Conservation (phyloP, 2,329 filamentous ascomycete genomes). For the Tolypocladium cylindrosporum region DNA sequence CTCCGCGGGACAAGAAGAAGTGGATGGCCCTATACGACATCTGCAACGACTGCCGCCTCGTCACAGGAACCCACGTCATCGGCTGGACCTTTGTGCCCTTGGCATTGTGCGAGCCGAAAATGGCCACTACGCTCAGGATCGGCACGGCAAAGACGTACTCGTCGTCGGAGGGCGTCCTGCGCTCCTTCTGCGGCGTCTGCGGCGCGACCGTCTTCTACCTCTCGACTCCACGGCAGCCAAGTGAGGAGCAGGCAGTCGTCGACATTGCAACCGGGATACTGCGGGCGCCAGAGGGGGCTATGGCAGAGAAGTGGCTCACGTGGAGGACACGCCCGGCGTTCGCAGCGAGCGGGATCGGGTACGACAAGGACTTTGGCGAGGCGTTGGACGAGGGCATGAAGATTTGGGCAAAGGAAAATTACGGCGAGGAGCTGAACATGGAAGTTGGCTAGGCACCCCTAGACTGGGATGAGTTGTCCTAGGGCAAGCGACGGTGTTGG, state of each 20-base stretch:
- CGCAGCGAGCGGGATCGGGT: conserved; percentile 22
- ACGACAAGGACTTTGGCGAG: conserved; percentile 24
- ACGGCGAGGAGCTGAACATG: conserved; percentile 20
- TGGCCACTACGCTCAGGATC: conserved; percentile 24
- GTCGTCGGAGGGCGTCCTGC: conserved; percentile 26
- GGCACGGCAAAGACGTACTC: conserved; percentile 34
- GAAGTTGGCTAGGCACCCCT: conserved; percentile 7
- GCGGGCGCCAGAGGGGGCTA: conserved; percentile 30
- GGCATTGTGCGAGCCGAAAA: conserved; percentile 21
- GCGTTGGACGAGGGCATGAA: conserved; percentile 26
- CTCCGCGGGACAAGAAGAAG: conserved; percentile 25
- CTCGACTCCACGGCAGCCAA: conserved; percentile 14
- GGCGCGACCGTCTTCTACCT: conserved; percentile 33
- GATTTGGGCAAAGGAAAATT: conserved; percentile 23
- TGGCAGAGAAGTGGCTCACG: conserved; percentile 34
- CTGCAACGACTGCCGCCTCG: conserved; percentile 33
- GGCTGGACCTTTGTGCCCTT: conserved; percentile 33
- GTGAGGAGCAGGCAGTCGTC: conserved; percentile 23
- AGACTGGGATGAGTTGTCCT: not conserved
- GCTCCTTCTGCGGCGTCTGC: conserved; percentile 35
- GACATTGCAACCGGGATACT: conserved; percentile 34
- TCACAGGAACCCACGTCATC: conserved; percentile 29
- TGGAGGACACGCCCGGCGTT: conserved; percentile 30
- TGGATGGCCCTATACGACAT: conserved; percentile 32
- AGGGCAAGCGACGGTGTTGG: not conserved